phyloP scores from a whole-genome alignment of 2,329 filamentous ascomycete species.

The Cladorrhinum sp. region DNA sequence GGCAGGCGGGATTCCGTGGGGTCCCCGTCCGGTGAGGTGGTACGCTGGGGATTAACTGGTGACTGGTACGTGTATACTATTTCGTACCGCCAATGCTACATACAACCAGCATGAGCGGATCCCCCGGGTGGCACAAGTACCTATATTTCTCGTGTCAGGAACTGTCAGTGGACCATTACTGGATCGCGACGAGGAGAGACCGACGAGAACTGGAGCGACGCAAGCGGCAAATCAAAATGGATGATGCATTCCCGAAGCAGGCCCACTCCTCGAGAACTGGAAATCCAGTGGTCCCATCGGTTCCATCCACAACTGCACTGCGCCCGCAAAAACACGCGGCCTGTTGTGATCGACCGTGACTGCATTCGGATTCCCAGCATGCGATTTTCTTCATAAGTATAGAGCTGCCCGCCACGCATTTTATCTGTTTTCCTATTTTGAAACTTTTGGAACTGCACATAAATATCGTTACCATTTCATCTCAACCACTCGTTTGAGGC shows the following conservation, averaged over 20 bases:
- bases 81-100: background rate
- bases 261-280: background rate
- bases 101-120: constrained; percentile 1
- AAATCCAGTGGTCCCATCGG: constrained; percentile 6
- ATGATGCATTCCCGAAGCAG: background rate
- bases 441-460: constrained; percentile 10
- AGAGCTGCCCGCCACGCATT: constrained; percentile 14
- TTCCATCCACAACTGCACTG: constrained; percentile 9
- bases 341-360: constrained; percentile 9
- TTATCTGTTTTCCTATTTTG: constrained; percentile 15
- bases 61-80: no score
- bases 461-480: constrained; percentile 9
- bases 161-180: constrained; percentile 11
- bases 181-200: background rate
- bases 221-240: constrained; percentile 16
- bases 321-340: constrained; percentile 19
- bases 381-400: constrained; percentile 14
- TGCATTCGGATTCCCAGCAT: constrained; percentile 22
- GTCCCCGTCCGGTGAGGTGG: background rate
- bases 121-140: constrained; percentile 9
- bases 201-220: constrained; percentile 7
- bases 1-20: background rate
- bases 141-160: constrained; percentile 11
- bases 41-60: background rate
- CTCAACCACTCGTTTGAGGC: constrained; percentile 14